Base-by-base conservation (phyloP, 768 basidiomycete species). In the Neoboletus magnificus region DNA sequence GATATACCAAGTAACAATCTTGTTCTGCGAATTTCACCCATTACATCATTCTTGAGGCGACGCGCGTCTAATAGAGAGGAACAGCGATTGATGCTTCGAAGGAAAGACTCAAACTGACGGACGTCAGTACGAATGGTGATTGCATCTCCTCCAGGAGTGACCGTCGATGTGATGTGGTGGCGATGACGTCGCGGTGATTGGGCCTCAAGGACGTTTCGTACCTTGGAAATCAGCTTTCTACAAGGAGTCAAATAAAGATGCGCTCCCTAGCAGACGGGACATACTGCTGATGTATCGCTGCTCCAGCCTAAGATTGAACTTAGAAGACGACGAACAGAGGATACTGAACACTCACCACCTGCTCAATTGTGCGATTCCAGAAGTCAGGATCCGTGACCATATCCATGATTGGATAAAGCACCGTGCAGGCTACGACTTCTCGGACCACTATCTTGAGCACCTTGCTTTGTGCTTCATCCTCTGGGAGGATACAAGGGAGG, bases 341-440 rank as follows among this genome's bases (percentile, higher is more conserved):
- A 43, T 43, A 35, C 25, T 11, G 15, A n/a, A 42, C 46, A 77
- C 91, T 73, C 69, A 93, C 95, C 75, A 91, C 83, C 74, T 94
- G 87, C 70, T 98, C 95, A 48, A 98, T 90, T 36, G 84, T 82
- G 55, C 84, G 79, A 74, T 99, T 99, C 94, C 94, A 98, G 61
- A 97, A 97, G 71, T 99, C 97, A 5, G 94, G 92, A 69, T 99
- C 97, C 29, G 89, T 80, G 35, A 98, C 67, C 87, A 96, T 91
- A 47, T 98, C 92, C 78, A 96, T 85, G 51, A 96, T 71, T 13
- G 96, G 94, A 65, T 89, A 85, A 39, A 98, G 66, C 4, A 96
- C 84, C 2, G 87, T 77, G 66, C 92, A 95, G 5, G 89, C 82
- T 1, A 88, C 76, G 61, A 98, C 81, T 73, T 99, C 97, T 44